Percentiles rank a stretch among this genome's conserved stretches.
Conservation (phyloP, 202 grass and related monocot genomes). For the Setaria viridis region DNA sequence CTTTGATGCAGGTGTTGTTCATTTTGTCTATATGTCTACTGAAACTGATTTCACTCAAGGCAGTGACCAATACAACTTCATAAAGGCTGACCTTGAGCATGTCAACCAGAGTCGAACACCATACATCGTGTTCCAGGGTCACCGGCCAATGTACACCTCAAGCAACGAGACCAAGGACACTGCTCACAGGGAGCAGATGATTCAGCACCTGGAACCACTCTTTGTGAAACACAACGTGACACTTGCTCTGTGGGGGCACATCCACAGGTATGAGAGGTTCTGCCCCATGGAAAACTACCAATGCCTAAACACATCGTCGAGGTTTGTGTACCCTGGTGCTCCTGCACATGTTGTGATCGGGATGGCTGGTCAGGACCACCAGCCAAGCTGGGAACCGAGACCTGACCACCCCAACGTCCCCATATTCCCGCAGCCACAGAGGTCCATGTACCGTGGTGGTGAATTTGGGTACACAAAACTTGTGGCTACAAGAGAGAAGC, state of each 20-base stretch:
- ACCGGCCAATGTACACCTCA: slow-evolving; percentile 92
- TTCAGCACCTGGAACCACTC: slow-evolving; percentile 73
- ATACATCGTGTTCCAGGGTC: slow-evolving; percentile 85
- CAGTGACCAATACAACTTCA: slow-evolving; percentile 80
- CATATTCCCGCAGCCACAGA: slow-evolving; percentile 74
- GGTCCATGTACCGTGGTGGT: slow-evolving; percentile 88
- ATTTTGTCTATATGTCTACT: slow-evolving; percentile 93
- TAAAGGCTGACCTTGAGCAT: slow-evolving; percentile 76
- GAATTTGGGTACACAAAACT: slow-evolving; percentile 88
- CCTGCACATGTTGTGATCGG: slow-evolving; percentile 88
- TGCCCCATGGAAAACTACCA: slow-evolving; percentile 81
- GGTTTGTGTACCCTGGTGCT: slow-evolving; percentile 66
- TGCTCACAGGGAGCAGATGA: slow-evolving; percentile 67
- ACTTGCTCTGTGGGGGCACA: slow-evolving; percentile 93
- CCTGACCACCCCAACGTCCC: slow-evolving; percentile 64
- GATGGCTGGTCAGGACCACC: slow-evolving; percentile 85
- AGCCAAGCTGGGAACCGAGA: slow-evolving; percentile 77
- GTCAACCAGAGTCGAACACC: slow-evolving; percentile 82
- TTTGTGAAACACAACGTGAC: slow-evolving; percentile 84
- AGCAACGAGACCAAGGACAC: slow-evolving; percentile 75
- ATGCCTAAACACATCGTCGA: slow-evolving; percentile 73
- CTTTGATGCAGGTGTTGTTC: slow-evolving; percentile 78
- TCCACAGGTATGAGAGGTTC: slow-evolving; percentile 96
- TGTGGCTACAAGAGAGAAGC: slow-evolving; percentile 78
- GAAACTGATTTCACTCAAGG: slow-evolving; percentile 83